These are phyloP conservation scores for Hymenoscyphus scutula DNA, from an alignment of 2,329 filamentous ascomycete species.

Conservation along the genomic window DNA sequence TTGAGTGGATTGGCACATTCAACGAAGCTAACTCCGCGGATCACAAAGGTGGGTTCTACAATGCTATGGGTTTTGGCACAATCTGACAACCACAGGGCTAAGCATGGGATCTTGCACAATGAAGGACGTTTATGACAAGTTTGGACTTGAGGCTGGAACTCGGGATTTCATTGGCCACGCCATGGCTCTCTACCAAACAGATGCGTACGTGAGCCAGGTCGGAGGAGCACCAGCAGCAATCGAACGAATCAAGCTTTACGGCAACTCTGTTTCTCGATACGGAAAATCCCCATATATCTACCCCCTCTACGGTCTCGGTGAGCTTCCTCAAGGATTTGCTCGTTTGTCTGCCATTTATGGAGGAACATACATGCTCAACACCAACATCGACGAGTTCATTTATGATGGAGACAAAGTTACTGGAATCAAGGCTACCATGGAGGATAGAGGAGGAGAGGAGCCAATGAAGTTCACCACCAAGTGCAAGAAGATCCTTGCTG, in stretches of 20 bases:
- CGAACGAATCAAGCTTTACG: conserved; percentile 90
- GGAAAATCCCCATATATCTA: conserved; percentile 99
- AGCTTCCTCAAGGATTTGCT: conserved; percentile 96
- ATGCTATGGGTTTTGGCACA: background rate
- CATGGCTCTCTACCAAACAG: conserved; percentile 93
- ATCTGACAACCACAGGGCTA: conserved; percentile 57
- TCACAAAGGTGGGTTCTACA: conserved; percentile 71
- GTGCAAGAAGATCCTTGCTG: conserved; percentile 91
- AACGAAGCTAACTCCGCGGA: conserved; percentile 76
- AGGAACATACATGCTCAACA: conserved; percentile 99
- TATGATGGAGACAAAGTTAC: conserved; percentile 84
- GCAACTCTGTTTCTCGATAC: conserved; percentile 95
- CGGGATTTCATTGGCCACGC: conserved; percentile 97
- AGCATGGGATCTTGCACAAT: conserved; percentile 78
- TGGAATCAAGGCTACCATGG: conserved; percentile 96
- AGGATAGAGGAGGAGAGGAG: conserved; percentile 70
- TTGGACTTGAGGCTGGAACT: conserved; percentile 83
- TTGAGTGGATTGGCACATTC: conserved; percentile 91
- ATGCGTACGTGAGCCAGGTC: conserved; percentile 74
- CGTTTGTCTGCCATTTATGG: conserved; percentile 97
- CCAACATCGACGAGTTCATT: conserved; percentile 82
- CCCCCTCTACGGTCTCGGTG: conserved; percentile 93
- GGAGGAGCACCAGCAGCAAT: conserved; percentile 82
- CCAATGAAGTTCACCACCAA: conserved; percentile 94
- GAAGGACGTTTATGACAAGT: conserved; percentile 99